Evolutionary conservation across 306 rosid species (phyloP).

Genomic region (Benincasa hispida): DNA sequence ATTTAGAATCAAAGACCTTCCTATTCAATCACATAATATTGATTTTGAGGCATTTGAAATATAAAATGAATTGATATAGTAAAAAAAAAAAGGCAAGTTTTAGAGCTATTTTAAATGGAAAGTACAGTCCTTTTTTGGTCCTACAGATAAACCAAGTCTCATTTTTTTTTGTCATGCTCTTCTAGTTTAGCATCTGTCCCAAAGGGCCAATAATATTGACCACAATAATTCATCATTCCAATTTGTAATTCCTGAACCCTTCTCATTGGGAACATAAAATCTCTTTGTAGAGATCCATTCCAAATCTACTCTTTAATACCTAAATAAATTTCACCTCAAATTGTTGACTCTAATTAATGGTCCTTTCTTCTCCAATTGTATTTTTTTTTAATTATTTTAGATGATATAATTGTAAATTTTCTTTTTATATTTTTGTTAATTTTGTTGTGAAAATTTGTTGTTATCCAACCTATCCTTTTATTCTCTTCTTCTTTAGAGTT

Average conservation of each 20-base stretch:
- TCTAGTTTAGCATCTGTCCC: not conserved
- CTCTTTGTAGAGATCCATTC: not conserved
- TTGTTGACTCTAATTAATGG: not conserved
- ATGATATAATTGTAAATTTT: no score
- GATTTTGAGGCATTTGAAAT: no score
- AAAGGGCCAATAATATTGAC: not conserved
- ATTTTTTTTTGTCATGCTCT: not conserved
- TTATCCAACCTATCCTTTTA: no score
- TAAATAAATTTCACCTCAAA: not conserved
- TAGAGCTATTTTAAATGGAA: no score
- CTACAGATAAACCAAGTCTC: not conserved
- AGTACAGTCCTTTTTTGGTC: not conserved
- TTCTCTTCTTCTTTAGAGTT: no score
- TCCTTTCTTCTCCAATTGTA: not conserved
- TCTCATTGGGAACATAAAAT: not conserved
- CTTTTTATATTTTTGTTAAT: no score
- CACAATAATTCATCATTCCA: not conserved
- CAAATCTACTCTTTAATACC: not conserved
- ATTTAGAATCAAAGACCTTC: no score
- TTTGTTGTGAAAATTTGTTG: no score
- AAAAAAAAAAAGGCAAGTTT: no score
- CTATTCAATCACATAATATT: no score
- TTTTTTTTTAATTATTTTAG: not conserved
- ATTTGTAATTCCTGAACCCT: not conserved
- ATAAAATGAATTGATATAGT: no score